phyloP scores from a whole-genome alignment of 768 basidiomycete genomes.

The Xerocomellus chrysenteron region DNA sequence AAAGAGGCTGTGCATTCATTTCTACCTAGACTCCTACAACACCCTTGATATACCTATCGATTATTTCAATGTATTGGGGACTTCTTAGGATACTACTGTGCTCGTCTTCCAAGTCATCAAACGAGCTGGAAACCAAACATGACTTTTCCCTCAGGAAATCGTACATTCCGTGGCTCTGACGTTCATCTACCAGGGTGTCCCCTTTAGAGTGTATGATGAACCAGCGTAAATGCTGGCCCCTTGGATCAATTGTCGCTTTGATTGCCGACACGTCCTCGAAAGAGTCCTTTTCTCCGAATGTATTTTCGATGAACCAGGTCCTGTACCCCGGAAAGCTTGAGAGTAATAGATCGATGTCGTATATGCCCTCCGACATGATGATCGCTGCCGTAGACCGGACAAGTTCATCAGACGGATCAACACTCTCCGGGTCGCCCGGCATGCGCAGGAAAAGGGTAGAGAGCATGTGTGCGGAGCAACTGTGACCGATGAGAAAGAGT shows the following conservation, averaged over 20 bases:
- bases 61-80: conserved; percentile 44
- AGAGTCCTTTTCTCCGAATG: conserved; percentile 53
- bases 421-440: conserved; percentile 24
- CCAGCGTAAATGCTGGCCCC: conserved; percentile 51
- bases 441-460: conserved; percentile 62
- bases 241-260: conserved; percentile 38
- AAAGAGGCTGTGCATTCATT: conserved; percentile 1
- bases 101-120: conserved; percentile 43
- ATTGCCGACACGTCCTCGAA: conserved; percentile 52
- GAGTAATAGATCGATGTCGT: conserved; percentile 67
- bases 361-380: conserved; percentile 74
- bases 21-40: conserved; percentile 5
- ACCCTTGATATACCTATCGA: conserved; percentile 40
- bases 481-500: conserved; percentile 72
- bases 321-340: conserved; percentile 64
- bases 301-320: conserved; percentile 63
- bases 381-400: conserved; percentile 51
- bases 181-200: conserved; percentile 63
- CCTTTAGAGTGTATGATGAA: conserved; percentile 71
- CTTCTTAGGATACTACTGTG: conserved; percentile 54
- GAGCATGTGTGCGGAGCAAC: conserved; percentile 82
- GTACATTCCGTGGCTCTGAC: conserved; percentile 63
- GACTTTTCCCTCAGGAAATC: conserved; percentile 43
- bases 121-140: conserved; percentile 33
- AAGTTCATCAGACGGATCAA: conserved; percentile 46